A percentile compares a stretch with the other conserved stretches of the same genome.
Conservation (phyloP, 1,284 basidiomycete species). For the Violaceomyces palustris region DNA sequence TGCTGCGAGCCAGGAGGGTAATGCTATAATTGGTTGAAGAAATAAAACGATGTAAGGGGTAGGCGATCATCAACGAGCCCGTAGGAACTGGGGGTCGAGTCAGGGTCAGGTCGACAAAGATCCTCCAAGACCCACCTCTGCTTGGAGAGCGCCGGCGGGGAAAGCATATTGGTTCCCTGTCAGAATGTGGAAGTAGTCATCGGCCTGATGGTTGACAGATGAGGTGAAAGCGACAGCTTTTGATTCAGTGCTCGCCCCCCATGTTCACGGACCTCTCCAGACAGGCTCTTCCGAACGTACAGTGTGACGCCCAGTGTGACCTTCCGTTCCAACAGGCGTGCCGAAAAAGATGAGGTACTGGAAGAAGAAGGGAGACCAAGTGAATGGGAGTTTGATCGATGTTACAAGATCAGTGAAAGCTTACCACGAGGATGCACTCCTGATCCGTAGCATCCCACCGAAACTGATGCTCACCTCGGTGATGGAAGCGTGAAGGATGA, state of each 20-base stretch:
- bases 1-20: slow-evolving; percentile 82
- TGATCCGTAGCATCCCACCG: too few species aligned
- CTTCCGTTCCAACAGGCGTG: slow-evolving; percentile 91
- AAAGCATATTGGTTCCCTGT: slow-evolving; percentile 90
- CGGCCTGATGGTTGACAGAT: too few species aligned
- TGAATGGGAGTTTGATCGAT: too few species aligned
- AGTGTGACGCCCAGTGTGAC: slow-evolving; percentile 87
- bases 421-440: too few species aligned
- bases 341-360: slow-evolving; percentile 74
- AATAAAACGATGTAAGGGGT: too few species aligned
- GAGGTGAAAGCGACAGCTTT: too few species aligned
- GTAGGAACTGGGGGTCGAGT: slow-evolving; percentile 1
- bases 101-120: not conserved
- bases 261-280: too few species aligned
- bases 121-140: slow-evolving; percentile 66
- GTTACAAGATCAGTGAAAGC: too few species aligned
- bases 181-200: slow-evolving; percentile 96
- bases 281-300: slow-evolving; percentile 10
- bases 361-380: slow-evolving; percentile 5
- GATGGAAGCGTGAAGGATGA: slow-evolving; percentile 88
- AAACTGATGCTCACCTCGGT: slow-evolving; percentile 59
- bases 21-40: slow-evolving; percentile 45
- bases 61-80: not conserved
- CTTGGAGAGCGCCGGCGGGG: slow-evolving; percentile 69
- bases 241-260: too few species aligned